Percentiles rank a stretch among this genome's conserved stretches.
phyloP scores from a whole-genome alignment of 2,329 filamentous ascomycete genomes.

The Drechmeria coniospora region DNA sequence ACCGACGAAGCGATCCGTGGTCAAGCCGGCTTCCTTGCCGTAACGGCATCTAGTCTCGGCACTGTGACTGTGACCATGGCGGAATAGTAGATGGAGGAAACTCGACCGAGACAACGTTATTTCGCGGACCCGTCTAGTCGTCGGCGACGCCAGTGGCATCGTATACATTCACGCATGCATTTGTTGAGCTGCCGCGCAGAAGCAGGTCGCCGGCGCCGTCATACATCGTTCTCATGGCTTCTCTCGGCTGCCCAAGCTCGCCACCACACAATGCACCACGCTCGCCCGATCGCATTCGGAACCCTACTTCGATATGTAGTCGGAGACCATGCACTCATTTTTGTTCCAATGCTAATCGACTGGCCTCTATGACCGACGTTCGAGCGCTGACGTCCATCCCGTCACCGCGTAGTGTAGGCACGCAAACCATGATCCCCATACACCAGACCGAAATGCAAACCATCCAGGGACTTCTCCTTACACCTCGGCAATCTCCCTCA shows the following conservation, averaged over 20 bases:
- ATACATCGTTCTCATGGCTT: too few relatives aligned
- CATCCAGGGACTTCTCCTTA: slow-evolving; percentile 31
- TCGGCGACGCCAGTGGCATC: too few relatives aligned
- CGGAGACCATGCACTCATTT: slow-evolving; percentile 21
- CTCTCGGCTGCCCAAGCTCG: not conserved
- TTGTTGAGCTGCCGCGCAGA: too few relatives aligned
- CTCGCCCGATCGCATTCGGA: not conserved
- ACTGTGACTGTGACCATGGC: too few relatives aligned
- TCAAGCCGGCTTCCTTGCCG: too few relatives aligned
- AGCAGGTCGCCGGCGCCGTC: too few relatives aligned
- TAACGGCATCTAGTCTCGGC: too few relatives aligned
- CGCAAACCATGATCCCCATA: slow-evolving; percentile 27
- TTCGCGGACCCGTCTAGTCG: too few relatives aligned
- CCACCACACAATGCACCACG: not conserved
- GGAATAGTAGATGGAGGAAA: too few relatives aligned
- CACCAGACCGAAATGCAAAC: slow-evolving; percentile 31
- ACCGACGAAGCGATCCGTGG: too few relatives aligned
- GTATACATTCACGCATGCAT: too few relatives aligned
- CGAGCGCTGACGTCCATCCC: slow-evolving; percentile 24
- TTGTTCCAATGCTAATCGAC: slow-evolving; percentile 28
- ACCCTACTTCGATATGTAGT: slow-evolving; percentile 1
- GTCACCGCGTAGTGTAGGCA: slow-evolving; percentile 27
- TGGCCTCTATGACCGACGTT: slow-evolving; percentile 24
- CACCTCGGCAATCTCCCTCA: slow-evolving; percentile 95
- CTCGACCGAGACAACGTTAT: too few relatives aligned